Conservation (phyloP, 345 rosid genomes). For the Citrus mangshanensis region DNA sequence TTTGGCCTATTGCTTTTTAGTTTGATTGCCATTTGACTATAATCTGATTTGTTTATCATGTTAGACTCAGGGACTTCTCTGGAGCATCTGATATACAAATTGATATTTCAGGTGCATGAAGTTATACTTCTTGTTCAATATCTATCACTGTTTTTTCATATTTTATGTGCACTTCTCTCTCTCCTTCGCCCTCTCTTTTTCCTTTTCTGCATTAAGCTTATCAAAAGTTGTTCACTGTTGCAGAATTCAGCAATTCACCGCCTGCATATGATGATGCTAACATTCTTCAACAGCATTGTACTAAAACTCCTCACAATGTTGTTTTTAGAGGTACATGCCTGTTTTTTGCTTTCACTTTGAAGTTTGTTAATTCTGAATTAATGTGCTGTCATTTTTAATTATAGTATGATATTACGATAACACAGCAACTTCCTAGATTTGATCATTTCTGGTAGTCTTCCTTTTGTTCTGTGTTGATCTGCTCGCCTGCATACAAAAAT, state of each 20-base stretch:
- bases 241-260: constrained; percentile 53
- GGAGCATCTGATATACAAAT: constrained; percentile 58
- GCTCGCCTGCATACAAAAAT: neutral
- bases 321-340: constrained; percentile 64
- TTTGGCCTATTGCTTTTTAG: constrained; percentile 13
- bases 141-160: neutral
- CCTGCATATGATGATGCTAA: constrained; percentile 40
- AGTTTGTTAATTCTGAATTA: neutral
- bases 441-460: neutral
- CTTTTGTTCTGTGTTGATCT: neutral
- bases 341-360: neutral
- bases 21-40: constrained; percentile 8
- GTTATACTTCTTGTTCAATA: neutral
- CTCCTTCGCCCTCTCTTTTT: no score
- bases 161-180: neutral
- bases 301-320: constrained; percentile 59
- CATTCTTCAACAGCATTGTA: constrained; percentile 42
- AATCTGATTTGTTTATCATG: constrained; percentile 20
- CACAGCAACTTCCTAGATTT: neutral
- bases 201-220: neutral
- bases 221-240: constrained; percentile 14
- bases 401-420: neutral
- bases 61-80: constrained; percentile 42
- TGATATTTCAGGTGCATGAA: constrained; percentile 49
- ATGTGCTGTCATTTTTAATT: neutral